Percentiles rank a stretch among this genome's conserved stretches.
phyloP scores from a whole-genome alignment of 1,139 yeast species.

The Hansenula sp. region DNA sequence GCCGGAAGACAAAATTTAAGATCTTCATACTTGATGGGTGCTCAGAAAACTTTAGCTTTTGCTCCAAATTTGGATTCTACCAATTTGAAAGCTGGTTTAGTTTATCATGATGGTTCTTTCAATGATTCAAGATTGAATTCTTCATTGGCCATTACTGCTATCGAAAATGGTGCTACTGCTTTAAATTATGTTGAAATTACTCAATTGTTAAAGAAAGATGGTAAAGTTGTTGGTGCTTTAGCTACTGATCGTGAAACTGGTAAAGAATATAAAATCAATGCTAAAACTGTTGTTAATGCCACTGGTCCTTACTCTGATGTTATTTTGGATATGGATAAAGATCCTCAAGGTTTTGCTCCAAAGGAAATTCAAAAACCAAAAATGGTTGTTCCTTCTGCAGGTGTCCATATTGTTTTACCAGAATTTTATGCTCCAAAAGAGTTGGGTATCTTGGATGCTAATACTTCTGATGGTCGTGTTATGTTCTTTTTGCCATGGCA shows the following conservation, averaged over 20 bases:
- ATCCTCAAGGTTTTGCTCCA: conserved; percentile 63
- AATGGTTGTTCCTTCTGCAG: conserved; percentile 93
- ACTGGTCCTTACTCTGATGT: conserved; percentile 93
- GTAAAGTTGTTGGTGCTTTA: conserved; percentile 68
- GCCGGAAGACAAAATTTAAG: conserved; percentile 89
- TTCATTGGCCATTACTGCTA: conserved; percentile 81
- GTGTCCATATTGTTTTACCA: conserved; percentile 90
- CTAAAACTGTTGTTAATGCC: conserved; percentile 83
- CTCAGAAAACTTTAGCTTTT: conserved; percentile 62
- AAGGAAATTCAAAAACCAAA: conserved; percentile 45
- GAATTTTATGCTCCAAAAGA: conserved; percentile 88
- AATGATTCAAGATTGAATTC: conserved; percentile 92
- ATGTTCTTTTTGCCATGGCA: conserved; percentile 98
- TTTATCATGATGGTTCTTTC: conserved; percentile 93
- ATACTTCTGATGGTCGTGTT: conserved; percentile 93
- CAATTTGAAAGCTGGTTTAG: conserved; percentile 83
- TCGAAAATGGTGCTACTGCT: conserved; percentile 84
- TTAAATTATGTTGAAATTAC: conserved; percentile 83
- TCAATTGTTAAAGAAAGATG: conserved; percentile 64
- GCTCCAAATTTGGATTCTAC: conserved; percentile 88
- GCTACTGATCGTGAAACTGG: conserved; percentile 77
- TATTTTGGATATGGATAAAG: conserved; percentile 81
- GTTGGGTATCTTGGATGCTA: conserved; percentile 87
- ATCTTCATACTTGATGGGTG: conserved; percentile 69
- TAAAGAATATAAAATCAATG: conserved; percentile 51